Evolutionary conservation across 1,284 basidiomycete species (phyloP).

Genomic region (Neonothopanus nambi): DNA sequence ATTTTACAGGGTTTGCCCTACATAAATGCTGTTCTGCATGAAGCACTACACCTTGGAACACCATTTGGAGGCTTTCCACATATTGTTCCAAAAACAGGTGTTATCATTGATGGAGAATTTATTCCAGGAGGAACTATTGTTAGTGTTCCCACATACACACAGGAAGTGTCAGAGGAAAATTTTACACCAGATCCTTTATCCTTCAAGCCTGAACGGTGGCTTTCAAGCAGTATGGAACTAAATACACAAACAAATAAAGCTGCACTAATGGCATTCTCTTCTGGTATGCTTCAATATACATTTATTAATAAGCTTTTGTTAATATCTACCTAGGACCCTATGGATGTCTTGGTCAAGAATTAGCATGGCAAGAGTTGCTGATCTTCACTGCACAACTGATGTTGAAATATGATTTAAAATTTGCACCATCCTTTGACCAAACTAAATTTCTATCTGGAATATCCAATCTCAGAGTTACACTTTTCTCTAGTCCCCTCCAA

Average conservation of each 20-base stretch:
- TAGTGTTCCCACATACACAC: background rate
- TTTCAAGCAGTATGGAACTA: background rate
- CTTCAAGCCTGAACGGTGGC: background rate
- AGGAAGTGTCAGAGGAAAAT: background rate
- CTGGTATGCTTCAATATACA: background rate
- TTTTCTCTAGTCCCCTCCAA: background rate
- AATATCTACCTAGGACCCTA: background rate
- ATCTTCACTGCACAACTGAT: background rate
- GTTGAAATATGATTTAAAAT: background rate
- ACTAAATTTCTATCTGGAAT: background rate
- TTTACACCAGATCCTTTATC: background rate
- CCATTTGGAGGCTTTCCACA: background rate
- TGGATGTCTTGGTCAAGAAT: background rate
- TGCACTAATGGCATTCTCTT: background rate
- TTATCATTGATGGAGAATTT: background rate
- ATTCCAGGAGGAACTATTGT: background rate
- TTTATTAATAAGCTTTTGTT: no score
- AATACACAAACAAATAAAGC: background rate
- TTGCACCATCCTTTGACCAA: background rate
- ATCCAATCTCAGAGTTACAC: background rate
- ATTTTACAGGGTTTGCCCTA: constrained; percentile 17
- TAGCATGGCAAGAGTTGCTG: background rate
- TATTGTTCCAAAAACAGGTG: background rate
- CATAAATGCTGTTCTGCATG: constrained; percentile 22
- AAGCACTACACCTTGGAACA: constrained; percentile 13